Evolutionary conservation across 257 asterid species (phyloP), one percentile per base, ranked within the genome.

Genomic region (Ocimum tenuiflorum): DNA sequence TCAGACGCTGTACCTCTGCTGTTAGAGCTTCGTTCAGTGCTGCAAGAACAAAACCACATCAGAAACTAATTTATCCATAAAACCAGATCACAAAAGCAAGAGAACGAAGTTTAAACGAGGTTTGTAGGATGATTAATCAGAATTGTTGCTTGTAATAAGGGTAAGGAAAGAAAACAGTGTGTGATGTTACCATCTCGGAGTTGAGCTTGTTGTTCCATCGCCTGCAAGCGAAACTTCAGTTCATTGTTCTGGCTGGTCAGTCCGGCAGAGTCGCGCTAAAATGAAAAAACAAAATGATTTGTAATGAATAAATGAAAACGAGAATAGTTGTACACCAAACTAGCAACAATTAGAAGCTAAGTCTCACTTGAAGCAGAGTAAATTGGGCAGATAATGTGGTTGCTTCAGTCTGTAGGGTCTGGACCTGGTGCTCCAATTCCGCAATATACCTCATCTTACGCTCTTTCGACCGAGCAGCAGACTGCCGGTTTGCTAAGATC

Each of bases 191-290:
- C 90, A 56, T 86, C 90, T 39, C 88, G 81, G 65, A 86, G 90
- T 60, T 83, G 88, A 33, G 94, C 90, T 69, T 86, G 94, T 70
- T 86, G 94, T 14, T 86, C 88, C 90, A 86, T 79, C 39, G 94
- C 80, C 63, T 83, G 94, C 71, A 86, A 74, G 33, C 94, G 90
- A 78, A 81, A 78, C 72, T 86, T 86, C 64, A 86, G 70, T 78
- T 86, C 88, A 38, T 72, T 78, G 85, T 83, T 86, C 67, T 83
- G 86, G 79, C 68, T 81, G 35, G 75, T 71, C 18, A 86, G 74
- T 20, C 81, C 86, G 36, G 86, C 60, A 67, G 84, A 79, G 68
- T 86, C 94, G 36, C 83, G 72, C 94, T 86, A 81, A 65, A 77
- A 36, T 36, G 4, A 60, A 60, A 67, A 38, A 46, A 2, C 29